Base-by-base conservation (phyloP, 495 filamentous ascomycete genomes). In the Penicillium robsamsonii region DNA sequence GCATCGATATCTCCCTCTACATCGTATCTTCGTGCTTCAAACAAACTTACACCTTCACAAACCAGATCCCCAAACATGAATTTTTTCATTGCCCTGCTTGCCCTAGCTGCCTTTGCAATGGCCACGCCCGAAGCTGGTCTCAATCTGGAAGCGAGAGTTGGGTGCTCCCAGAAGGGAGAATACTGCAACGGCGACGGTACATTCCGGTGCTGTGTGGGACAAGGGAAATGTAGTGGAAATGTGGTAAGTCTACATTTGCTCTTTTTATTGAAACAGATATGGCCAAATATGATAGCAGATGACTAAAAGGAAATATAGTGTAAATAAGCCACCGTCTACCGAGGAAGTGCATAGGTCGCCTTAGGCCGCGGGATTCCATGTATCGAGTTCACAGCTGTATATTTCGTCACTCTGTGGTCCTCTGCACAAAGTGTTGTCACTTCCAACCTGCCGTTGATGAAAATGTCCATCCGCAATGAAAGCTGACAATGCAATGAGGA, bases 151-250 rank as follows among this genome's bases (percentile, higher is more conserved):
- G 52, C 27, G 15, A 46, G 52, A 54, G 52, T 30, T n/a, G 52
- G 52, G 30, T 54, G 52, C 12, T 54, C 52, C 9, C 52, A 54
- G 15, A 54, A 12, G 29, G 52, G 52, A 18, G 27, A 46, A 37
- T 46, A 29, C 12, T 54, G 52, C 42, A 54, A 54, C 9, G 22
- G 22, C 22, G 52, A 20, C 6, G 52, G 52, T 4, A 54, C 52
- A 8, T 54, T 54, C 52, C 42, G 38, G 9, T 54, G 52, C 52
- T 54, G 52, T 24, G 29, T 18, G 9, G 52, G 52, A 15, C 52
- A 54, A 22, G 52, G 52, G 8, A 46, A n/a, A 30, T 54, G 52
- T 8, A 27, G n/a, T 13, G 52, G 52, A 11, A 43, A 43, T 29
- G 42, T 46, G 18, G 52, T 54, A 46, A 25, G 52, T 54, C 5